Base-by-base conservation (phyloP, 2,329 filamentous ascomycete genomes). In the Penicillium sp. region DNA sequence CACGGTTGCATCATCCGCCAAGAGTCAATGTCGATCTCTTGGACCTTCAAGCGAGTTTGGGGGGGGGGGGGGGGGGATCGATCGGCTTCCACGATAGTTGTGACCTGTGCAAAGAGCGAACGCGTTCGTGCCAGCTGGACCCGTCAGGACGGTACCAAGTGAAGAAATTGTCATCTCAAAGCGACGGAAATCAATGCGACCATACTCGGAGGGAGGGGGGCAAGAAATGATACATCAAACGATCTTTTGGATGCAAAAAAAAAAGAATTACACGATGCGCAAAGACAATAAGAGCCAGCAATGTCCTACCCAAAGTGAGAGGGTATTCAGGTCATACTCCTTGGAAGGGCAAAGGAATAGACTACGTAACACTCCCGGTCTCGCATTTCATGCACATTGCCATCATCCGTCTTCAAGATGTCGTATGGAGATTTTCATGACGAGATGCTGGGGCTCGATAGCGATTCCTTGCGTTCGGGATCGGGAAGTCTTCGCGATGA, bases 401-500 rank as follows among this genome's bases (percentile, higher is more conserved):
- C n/a, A 13, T 39, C 34, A 25, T 7, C 3, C n/a, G 32, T 12
- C 18, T 38, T 40, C 25, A 40, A 25, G 11, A 57, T 57, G 53
- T 37, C 51, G 5, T 44, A n/a, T 11, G 38, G 41, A 45, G 55
- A 57, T 47, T 28, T 57, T 6, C 50, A 51, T 32, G 47, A 48
- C 8, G 55, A 51, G 8, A 26, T 56, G 2, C 45, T 45, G 24
- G 45, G 43, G 36, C 43, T 49, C n/a, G 53, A 59, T 18, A 43
- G 41, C 5, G 55, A 54, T 29, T 59, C 56, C 18, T 25, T 59
- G 47, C 55, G 51, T 12, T 57, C 56, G 4, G 53, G 56, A 18
- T 39, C 51, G 12, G 47, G 48, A 18, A 48, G 47, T 2, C 37
- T 57, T 3, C 53, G 49, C 5, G 56, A 57, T n/a, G 56, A 59